Evolutionary conservation across 768 basidiomycete species (phyloP), one percentile per base, ranked within the genome.

Genomic region (Leccinum pellstonianum): DNA sequence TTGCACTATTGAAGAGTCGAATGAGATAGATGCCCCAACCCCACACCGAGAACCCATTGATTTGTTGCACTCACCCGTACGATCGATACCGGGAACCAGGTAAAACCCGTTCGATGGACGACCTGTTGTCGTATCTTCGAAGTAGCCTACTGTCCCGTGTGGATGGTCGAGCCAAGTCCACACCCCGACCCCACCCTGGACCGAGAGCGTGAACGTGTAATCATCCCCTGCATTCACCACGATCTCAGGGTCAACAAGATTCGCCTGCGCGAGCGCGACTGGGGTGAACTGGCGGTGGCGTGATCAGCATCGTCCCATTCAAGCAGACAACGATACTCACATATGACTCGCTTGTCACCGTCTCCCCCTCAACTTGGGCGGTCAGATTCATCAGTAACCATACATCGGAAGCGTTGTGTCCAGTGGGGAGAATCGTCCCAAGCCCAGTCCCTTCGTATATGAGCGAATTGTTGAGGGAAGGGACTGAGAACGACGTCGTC

Each of bases 131-230:
- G 25, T 25, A 25, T 25, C 25, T 25, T 25, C 25, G 1, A 25
- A 25, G 25, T 25, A 33, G 31, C 84, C 84, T 1, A 84, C 72
- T 0, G 82, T 85, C 14, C 81, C 81, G 0, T 75, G 70, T 0
- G 83, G 83, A 67, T 85, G 83, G 55, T 85, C 84, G 1, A 86
- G 72, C 83, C 83, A 85, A 5, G 83, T 80, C 80, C 82, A 85
- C 1, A 79, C 73, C 1, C 80, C 83, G 5, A 85, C 84, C 1
- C 83, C 84, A 12, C 81, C 80, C 48, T 70, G 68, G 3, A 83
- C 84, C 3, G 81, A 83, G 5, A 85, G 67, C 1, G 77, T 80
- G 66, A 86, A 85, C 0, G 77, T 80, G 54, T 80, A 64, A 59
- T 80, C 67, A 5, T 66, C 53, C 1, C 65, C 58, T 10, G 67